Evolutionary conservation across 2,329 filamentous ascomycete genomes (phyloP).

Genomic region (Hymenoscyphus scutula): DNA sequence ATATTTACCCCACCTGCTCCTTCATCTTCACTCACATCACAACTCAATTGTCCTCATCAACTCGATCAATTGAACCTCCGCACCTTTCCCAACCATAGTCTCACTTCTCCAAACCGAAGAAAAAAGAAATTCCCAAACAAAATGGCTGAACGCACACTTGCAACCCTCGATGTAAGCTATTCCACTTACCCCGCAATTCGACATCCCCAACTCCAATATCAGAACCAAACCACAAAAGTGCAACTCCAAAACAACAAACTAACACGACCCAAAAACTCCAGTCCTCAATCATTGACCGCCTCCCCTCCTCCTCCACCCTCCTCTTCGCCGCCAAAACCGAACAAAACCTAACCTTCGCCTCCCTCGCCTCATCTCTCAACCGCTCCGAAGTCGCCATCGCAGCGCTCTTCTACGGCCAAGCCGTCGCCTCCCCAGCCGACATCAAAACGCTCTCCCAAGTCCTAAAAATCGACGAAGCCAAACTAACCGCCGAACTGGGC

Average conservation of each 20-base stretch:
- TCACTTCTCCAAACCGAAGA: neutral
- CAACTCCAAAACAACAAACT: neutral
- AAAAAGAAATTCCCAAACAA: neutral
- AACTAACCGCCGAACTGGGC: constrained; percentile 60
- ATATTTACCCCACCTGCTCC: neutral
- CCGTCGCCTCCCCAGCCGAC: constrained; percentile 69
- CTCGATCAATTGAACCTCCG: neutral
- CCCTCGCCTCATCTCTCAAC: constrained; percentile 70
- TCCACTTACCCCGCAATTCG: neutral
- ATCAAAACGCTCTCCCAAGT: constrained; percentile 62
- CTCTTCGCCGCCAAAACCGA: constrained; percentile 80
- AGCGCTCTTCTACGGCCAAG: constrained; percentile 88
- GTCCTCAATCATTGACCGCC: constrained; percentile 64
- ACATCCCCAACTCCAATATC: neutral
- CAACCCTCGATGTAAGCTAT: constrained; percentile 13
- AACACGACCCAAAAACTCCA: constrained; percentile 37
- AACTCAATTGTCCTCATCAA: neutral
- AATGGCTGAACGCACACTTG: constrained; percentile 10
- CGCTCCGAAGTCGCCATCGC: constrained; percentile 87
- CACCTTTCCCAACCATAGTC: neutral
- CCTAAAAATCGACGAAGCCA: constrained; percentile 57
- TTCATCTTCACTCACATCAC: neutral
- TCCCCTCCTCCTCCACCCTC: constrained; percentile 67
- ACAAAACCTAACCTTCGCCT: constrained; percentile 74
- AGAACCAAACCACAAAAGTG: neutral